Base-by-base conservation (phyloP, 2,329 filamentous ascomycete species). In the Fusarium humuli region DNA sequence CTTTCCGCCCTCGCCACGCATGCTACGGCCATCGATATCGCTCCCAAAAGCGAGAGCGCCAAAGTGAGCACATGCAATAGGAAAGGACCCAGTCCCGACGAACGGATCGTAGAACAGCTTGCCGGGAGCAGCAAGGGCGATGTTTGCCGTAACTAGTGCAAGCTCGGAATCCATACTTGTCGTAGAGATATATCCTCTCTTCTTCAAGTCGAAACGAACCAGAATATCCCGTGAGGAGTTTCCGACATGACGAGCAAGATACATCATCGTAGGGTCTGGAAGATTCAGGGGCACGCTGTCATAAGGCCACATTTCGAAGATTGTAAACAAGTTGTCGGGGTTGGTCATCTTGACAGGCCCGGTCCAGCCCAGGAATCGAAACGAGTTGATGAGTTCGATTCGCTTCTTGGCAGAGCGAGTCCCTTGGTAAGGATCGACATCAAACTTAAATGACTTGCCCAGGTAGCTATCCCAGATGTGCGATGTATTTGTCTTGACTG, bases 91-190 rank as follows among this genome's bases (percentile, higher is more conserved):
- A 0, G 96, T 98, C 7, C 96, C 96, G 63, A 96, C 94, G 77
- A 99, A 99, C 0, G 96, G 96, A 74, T 99, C 96, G 76, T 95
- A 98, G 75, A 97, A 93, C 4, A 98, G 78, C 77, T 93, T 97
- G 0, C 94, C 95, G 0, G 94, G 92, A 0, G 84, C 90, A 0
- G 94, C 94, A 16, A 93, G 88, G 1, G 93, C 93, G 72, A 99
- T 90, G 76, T 98, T 99, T 3, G 95, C 96, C 1, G 94, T 98
- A 23, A 99, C 84, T 2, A 99, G 86, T 14, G 94, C 93, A 45
- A 99, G 85, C 79, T 98, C 96, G 0, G 95, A 92, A 78, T 99
- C 96, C 96, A 99, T 98, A 47, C 93, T 96, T 0, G 96, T 99
- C 1, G 95, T 98, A 72, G 92, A 94, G 75, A 99, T 98, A 78